Base-by-base conservation (phyloP, 108 stramenopile genomes). In the Cyclostephanos tholiformis region DNA sequence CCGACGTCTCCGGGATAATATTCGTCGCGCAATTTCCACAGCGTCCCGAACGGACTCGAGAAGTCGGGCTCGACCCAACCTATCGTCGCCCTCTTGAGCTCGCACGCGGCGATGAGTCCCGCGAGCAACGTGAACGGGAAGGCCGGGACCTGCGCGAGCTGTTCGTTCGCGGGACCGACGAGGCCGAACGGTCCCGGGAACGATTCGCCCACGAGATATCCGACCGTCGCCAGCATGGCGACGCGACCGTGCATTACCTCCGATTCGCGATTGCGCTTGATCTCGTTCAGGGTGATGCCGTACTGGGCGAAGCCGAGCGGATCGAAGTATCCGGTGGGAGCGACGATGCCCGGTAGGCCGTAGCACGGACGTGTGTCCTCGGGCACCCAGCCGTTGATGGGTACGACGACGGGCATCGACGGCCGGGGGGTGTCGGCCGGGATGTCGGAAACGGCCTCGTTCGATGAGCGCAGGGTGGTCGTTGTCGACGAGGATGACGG, bases 91-190 rank as follows among this genome's bases (percentile, higher is more conserved):
- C 92, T 76, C 56, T 76, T 84, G 20, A 85, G 61, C 69, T 94
- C 93, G 20, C 79, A 83, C 22, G 84, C 73, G 39, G 63, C 90
- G 67, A 94, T 89, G 20, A 57, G 80, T 48, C 73, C 48, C 22
- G 78, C 59, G 38, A 90, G 61, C 22, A 75, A 26, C 36, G 74
- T 62, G 27, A 80, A 80, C 14, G 79, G 64, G 20, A 80, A 73
- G 20, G 72, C 48, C 48, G 83, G 88, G 12, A 91, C 70, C 61
- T 92, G 79, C 64, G 79, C 84, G 41, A 95, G 75, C 64, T 95
- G 92, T 30, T 79, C 86, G 82, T 92, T 93, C 25, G 93, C 95
- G 12, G 95, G 91, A 52, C 95, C 92, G 32, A 52, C 50, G 20
- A 86, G 67, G 5, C 63, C 74, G 66, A 84, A 86, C 1, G 89